Base-by-base conservation (phyloP, 2,329 filamentous ascomycete species). In the Diplocarpon mali region DNA sequence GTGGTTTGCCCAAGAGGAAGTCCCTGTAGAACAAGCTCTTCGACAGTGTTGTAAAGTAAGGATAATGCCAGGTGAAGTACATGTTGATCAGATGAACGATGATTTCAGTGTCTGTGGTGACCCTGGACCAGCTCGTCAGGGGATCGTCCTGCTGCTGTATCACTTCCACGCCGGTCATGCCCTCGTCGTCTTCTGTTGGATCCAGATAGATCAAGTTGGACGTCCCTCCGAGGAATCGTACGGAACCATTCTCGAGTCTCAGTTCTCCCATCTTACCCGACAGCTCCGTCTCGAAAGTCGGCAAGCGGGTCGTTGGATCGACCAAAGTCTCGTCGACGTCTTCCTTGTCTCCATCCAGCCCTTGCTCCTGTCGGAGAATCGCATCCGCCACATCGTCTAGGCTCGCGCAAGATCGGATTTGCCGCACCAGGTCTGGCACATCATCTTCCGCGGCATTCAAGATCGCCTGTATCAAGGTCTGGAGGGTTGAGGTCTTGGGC, bases 41-140 rank as follows among this genome's bases (percentile, higher is more conserved):
- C 11, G 89, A 90, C 6, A 96, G 69, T 0, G 85, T 92, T 3
- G 88, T 90, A 63, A 96, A 98, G 65, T 92, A 96, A 14, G 88
- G 82, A 64, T 96, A 96, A 64, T 96, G 92, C 84, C 90, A 96
- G 56, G 81, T 87, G 66, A 96, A 96, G 66, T 98, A 98, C 40
- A 96, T 89, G 58, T 89, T 90, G 60, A 98, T 78, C 14, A 98
- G 76, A 63, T 95, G 90, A 13, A 80, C 75, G 55, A 95, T 79
- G 37, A 95, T 71, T 43, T 83, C 76, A 17, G 79, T 72, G 61
- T 95, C 87, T 40, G 78, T 71, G 1, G 87, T 95, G 37, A 95
- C 87, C 13, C 72, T 76, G 0, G 90, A 94, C 92, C 92, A 98
- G 43, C 83, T 89, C 15, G 78, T 80, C 43, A 92, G 72, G 3